Conservation (phyloP, 2,329 filamentous ascomycete species). For the Periconia sp. region DNA sequence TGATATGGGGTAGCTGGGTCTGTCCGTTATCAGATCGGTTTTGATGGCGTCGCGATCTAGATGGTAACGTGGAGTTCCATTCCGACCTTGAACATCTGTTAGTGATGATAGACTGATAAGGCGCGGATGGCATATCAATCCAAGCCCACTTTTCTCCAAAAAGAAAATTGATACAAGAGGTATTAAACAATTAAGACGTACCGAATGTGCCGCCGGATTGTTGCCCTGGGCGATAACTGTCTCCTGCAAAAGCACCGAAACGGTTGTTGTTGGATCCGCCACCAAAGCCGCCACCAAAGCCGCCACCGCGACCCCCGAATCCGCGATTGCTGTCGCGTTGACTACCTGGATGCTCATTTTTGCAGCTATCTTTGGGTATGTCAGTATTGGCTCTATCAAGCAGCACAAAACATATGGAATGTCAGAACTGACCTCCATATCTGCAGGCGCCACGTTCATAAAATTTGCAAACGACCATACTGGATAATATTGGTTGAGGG, state of each 20-base stretch:
- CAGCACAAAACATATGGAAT: neutral
- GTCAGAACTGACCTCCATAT: constrained; percentile 58
- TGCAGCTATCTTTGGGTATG: constrained; percentile 56
- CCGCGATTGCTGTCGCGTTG: constrained; percentile 25
- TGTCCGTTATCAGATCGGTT: constrained; percentile 67
- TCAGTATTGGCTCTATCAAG: constrained; percentile 4
- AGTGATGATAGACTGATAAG: neutral
- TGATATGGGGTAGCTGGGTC: constrained; percentile 83
- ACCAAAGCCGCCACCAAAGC: constrained; percentile 24
- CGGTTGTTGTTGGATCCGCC: constrained; percentile 45
- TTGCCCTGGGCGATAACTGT: constrained; percentile 36
- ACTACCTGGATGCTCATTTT: constrained; percentile 60
- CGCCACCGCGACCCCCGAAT: constrained; percentile 24
- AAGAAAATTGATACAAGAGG: neutral
- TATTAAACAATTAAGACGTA: constrained; percentile 35
- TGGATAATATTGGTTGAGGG: neutral
- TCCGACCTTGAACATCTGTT: constrained; percentile 14
- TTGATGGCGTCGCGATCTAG: constrained; percentile 36
- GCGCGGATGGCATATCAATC: neutral
- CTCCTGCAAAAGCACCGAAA: constrained; percentile 55
- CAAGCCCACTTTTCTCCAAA: neutral
- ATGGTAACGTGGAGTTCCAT: constrained; percentile 24
- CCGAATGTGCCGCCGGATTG: constrained; percentile 38
- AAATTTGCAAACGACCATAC: constrained; percentile 61
- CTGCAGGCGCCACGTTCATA: constrained; percentile 67